A percentile compares a stretch with the other conserved stretches of the same genome.
These are phyloP conservation scores for Candida verbasci DNA, from an alignment of 805 yeast genomes.

Conservation along the genomic window DNA sequence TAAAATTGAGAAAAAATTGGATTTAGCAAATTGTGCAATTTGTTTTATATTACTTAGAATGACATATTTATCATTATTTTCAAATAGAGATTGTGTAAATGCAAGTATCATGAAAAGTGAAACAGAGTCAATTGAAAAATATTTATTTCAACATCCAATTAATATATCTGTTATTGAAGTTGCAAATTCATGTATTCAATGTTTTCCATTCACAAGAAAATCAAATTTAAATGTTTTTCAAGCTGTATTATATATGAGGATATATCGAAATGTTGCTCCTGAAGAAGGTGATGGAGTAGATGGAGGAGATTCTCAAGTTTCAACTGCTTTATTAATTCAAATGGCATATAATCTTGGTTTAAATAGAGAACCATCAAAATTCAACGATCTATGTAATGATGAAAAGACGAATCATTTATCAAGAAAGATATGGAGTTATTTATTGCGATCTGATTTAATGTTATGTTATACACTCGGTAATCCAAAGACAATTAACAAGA, in stretches of 20 bases:
- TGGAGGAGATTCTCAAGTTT: slow-evolving; percentile 30
- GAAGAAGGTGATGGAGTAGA: slow-evolving; percentile 41
- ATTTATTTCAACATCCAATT: slow-evolving; percentile 43
- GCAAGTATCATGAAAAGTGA: slow-evolving; percentile 22
- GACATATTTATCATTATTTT: slow-evolving; percentile 37
- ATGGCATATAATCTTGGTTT: slow-evolving; percentile 38
- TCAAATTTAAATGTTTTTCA: slow-evolving; percentile 26
- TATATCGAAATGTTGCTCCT: slow-evolving; percentile 32
- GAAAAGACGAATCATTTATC: slow-evolving; percentile 17
- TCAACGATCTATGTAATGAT: slow-evolving; percentile 14
- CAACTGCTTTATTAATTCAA: slow-evolving; percentile 24
- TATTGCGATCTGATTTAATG: slow-evolving; percentile 29
- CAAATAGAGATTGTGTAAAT: slow-evolving; percentile 22
- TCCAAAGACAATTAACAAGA: slow-evolving; percentile 32
- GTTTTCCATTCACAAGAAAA: slow-evolving; percentile 45
- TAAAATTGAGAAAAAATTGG: slow-evolving; percentile 32
- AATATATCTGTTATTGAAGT: slow-evolving; percentile 41
- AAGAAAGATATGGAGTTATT: slow-evolving; percentile 26
- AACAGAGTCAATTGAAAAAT: slow-evolving; percentile 22
- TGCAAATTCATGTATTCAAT: slow-evolving; percentile 53
- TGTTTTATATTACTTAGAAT: slow-evolving; percentile 39
- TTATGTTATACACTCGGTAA: slow-evolving; percentile 44
- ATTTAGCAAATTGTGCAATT: slow-evolving; percentile 36
- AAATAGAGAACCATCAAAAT: slow-evolving; percentile 37
- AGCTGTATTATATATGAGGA: slow-evolving; percentile 21